Percentiles rank a stretch among this genome's conserved stretches.
Evolutionary conservation across 2,329 filamentous ascomycete genomes (phyloP).

Genomic region (Sordariomycetes sp.): DNA sequence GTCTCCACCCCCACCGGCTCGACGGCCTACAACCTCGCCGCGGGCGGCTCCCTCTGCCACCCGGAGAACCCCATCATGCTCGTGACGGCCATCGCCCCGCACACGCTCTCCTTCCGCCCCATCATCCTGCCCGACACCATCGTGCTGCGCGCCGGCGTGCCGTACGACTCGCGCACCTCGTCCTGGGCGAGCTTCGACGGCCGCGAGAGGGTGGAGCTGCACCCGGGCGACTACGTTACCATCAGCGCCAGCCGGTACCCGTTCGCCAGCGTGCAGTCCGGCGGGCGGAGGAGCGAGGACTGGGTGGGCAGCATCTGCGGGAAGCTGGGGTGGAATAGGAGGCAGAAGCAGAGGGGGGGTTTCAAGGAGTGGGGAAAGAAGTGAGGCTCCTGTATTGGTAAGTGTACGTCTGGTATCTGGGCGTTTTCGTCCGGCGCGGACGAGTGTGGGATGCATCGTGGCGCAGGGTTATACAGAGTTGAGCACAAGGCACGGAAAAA

Average conservation of each 20-base stretch:
- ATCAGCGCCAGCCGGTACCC: slow-evolving; percentile 73
- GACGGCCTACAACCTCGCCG: slow-evolving; percentile 91
- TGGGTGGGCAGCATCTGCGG: slow-evolving; percentile 74
- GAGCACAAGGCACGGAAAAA: background rate
- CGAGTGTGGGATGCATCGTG: background rate
- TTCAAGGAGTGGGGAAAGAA: background rate
- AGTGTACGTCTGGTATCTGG: background rate
- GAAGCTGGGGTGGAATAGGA: slow-evolving; percentile 72
- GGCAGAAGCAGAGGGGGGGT: slow-evolving; percentile 60
- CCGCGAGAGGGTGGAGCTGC: slow-evolving; percentile 71
- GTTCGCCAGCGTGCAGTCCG: slow-evolving; percentile 65
- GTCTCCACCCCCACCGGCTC: slow-evolving; percentile 91
- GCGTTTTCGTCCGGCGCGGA: background rate
- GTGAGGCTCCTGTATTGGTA: background rate
- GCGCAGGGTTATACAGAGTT: background rate
- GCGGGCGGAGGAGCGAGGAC: slow-evolving; percentile 60
- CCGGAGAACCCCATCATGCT: slow-evolving; percentile 95
- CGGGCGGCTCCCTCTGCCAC: slow-evolving; percentile 89
- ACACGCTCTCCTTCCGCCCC: slow-evolving; percentile 91
- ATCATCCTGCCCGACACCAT: slow-evolving; percentile 96
- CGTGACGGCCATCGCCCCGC: slow-evolving; percentile 86
- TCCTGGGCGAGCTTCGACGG: slow-evolving; percentile 99
- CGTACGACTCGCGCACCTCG: slow-evolving; percentile 78
- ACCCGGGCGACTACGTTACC: slow-evolving; percentile 73
- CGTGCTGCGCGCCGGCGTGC: slow-evolving; percentile 85